Evolutionary conservation across 2,329 filamentous ascomycete species (phyloP), one percentile per base, ranked within the genome.

Genomic region (Chaetomiaceae sp.): DNA sequence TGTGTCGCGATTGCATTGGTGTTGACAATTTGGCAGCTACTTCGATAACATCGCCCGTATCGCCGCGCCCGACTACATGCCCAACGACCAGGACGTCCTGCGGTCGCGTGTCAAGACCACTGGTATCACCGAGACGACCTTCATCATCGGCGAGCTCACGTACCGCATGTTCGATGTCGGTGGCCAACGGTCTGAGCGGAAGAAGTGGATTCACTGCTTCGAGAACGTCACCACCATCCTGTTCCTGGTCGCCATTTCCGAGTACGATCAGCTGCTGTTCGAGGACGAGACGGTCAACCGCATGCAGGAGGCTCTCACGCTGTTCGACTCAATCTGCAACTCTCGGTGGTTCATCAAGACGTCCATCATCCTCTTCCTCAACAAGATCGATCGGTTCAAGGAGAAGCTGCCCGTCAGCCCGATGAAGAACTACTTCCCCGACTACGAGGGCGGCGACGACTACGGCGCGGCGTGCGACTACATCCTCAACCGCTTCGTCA

Each of bases 121-220:
- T 20, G 91, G 91, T 84, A 96, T 96, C 67, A 96, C 90, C 27
- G 90, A 96, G 74, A 96, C 91, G 19, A 93, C 88, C 27, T 96
- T 96, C 73, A 93, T 93, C 68, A 95, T 95, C 60, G 90, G 89
- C 60, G 88, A 96, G 64, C 77, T 96, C 58, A 96, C 90, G 51
- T 96, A 96, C 76, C 84, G 90, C 60, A 96, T 96, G 91, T 96
- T 96, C 72, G 91, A 96, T 65, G 91, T 96, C 40, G 91, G 91
- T 79, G 92, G 91, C 59, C 91, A 96, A 73, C 83, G 91, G 68
- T 96, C 89, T 6, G 91, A 96, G 73, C 85, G 91, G 68, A 96
- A 96, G 86, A 96, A 96, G 82, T 96, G 91, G 91, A 96, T 96
- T 63, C 91, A 96, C 76, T 96, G 91, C 75, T 96, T 96, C 72